Evolutionary conservation across 345 rosid genomes (phyloP).

Genomic region (Reutealis trisperma): DNA sequence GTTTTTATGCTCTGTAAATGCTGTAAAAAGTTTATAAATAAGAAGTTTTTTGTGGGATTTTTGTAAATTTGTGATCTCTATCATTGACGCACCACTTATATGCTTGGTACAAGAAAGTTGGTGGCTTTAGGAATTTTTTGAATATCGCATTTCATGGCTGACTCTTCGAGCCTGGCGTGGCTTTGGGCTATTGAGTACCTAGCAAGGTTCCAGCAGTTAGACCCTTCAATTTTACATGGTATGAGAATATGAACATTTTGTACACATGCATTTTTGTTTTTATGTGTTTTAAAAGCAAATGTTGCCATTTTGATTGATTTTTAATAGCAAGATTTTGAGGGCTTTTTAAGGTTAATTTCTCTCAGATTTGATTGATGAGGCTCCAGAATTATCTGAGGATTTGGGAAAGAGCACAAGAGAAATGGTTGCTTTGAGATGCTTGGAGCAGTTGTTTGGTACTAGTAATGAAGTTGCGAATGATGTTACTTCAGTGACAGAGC

Average conservation of each 20-base stretch:
- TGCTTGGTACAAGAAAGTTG: neutral
- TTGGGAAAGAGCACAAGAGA: conserved; percentile 42
- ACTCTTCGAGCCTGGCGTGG: conserved; percentile 38
- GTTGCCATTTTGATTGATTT: neutral
- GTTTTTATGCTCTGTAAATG: neutral
- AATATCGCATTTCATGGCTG: conserved; percentile 12
- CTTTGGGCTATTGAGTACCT: conserved; percentile 60
- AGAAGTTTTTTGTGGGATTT: neutral
- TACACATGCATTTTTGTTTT: neutral
- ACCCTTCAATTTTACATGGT: conserved; percentile 46
- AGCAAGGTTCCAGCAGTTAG: conserved; percentile 38
- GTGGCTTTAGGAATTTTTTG: neutral
- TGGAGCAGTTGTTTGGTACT: conserved; percentile 50
- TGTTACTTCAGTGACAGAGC: conserved; percentile 19
- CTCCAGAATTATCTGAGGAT: conserved; percentile 37
- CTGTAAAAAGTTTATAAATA: too few species aligned
- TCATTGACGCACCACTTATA: neutral
- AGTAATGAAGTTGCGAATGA: conserved; percentile 13
- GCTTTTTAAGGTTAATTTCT: neutral
- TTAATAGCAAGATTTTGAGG: neutral
- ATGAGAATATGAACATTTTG: neutral
- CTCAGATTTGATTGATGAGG: conserved; percentile 47
- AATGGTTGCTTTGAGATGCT: conserved; percentile 56
- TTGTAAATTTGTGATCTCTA: neutral
- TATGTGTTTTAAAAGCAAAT: neutral